Percentiles rank a stretch among this genome's conserved stretches.
Conservation (phyloP, 192 early-diverging fungal genomes). For the Helicostylum pulchrum region DNA sequence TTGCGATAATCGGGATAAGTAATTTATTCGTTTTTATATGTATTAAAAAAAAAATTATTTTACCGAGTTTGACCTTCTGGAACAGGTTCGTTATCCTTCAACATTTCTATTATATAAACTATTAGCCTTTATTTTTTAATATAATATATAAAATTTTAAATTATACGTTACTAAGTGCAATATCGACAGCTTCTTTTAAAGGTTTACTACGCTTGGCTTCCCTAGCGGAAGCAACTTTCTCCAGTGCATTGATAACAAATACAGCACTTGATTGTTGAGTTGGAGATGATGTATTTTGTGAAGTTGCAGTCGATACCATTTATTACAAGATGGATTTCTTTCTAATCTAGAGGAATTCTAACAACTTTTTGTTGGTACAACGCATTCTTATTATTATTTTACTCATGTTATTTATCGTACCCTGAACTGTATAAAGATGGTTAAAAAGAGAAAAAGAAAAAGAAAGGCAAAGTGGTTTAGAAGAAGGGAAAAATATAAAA, state of each 20-base stretch:
- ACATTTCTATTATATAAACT: slow-evolving; percentile 17
- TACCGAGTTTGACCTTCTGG: slow-evolving; percentile 33
- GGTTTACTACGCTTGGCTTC: slow-evolving; percentile 48
- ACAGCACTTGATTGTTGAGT: slow-evolving; percentile 43
- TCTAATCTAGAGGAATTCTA: too few species aligned
- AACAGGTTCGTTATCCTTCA: slow-evolving; percentile 34
- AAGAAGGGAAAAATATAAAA: too few species aligned
- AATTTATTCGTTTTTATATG: neutral
- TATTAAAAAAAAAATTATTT: neutral
- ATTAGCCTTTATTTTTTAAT: neutral
- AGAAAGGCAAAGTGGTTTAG: too few species aligned
- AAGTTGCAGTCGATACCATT: neutral
- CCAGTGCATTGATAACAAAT: slow-evolving; percentile 63
- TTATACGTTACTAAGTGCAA: slow-evolving; percentile 43
- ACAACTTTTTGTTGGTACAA: too few species aligned
- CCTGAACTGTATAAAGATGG: too few species aligned
- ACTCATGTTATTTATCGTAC: too few species aligned
- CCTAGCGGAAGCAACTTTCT: slow-evolving; percentile 53
- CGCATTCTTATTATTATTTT: too few species aligned
- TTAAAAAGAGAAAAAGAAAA: too few species aligned
- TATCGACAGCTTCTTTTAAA: slow-evolving; percentile 45
- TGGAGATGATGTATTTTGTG: slow-evolving; percentile 1
- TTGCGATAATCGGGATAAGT: neutral
- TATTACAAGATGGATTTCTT: too few species aligned
- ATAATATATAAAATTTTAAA: neutral